These are phyloP conservation scores for Salvia splendens DNA, from an alignment of 257 asterid genomes.

Conservation along the genomic window DNA sequence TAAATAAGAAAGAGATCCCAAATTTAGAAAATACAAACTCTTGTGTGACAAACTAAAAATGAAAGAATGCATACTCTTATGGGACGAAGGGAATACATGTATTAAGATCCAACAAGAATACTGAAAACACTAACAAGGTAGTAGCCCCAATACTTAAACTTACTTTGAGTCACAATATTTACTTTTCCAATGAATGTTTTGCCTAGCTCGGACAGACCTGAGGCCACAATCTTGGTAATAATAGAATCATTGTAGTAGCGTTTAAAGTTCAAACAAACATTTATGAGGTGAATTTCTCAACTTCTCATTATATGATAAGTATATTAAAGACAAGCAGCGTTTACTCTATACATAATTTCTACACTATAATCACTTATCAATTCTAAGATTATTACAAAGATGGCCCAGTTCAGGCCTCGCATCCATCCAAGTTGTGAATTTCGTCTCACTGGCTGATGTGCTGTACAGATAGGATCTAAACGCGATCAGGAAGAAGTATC, in stretches of 20 bases:
- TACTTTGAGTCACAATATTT: too few species aligned
- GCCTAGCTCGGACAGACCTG: too few species aligned
- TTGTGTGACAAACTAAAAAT: too few species aligned
- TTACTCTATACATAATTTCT: conserved; percentile 34
- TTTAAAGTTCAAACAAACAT: background rate
- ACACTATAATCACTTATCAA: conserved; percentile 48
- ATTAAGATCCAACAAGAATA: too few species aligned
- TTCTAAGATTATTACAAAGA: conserved; percentile 82
- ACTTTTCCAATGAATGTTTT: too few species aligned
- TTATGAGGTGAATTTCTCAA: conserved; percentile 7
- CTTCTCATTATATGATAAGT: background rate
- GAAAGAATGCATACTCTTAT: too few species aligned
- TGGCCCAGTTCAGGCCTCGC: conserved; percentile 97
- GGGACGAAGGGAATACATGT: background rate
- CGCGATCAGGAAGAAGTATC: conserved; percentile 86
- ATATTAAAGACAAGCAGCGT: conserved; percentile 19
- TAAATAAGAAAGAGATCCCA: too few species aligned
- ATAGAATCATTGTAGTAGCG: background rate
- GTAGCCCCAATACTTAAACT: too few species aligned
- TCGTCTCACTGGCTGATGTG: conserved; percentile 57
- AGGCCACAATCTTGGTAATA: too few species aligned
- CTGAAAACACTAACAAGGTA: too few species aligned
- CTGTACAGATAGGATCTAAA: conserved; percentile 89
- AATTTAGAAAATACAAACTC: too few species aligned
- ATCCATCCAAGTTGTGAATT: conserved; percentile 76